Percentiles rank a stretch among this genome's conserved stretches.
Evolutionary conservation across 2,329 filamentous ascomycete genomes (phyloP).

Genomic region (Cladosporium sp.): DNA sequence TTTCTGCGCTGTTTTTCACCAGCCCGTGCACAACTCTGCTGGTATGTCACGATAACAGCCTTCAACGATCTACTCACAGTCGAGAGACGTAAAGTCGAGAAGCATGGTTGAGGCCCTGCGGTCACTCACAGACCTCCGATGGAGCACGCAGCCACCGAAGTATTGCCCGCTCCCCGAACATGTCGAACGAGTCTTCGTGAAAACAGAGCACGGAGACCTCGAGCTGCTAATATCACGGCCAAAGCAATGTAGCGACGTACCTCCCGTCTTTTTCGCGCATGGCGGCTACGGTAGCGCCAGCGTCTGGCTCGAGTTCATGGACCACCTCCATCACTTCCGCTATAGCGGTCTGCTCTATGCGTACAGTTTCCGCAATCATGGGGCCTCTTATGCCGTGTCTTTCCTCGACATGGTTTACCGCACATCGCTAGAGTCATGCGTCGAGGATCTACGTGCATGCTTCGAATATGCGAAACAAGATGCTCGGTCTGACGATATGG

Average conservation of each 20-base stretch:
- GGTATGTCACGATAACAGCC: not conserved
- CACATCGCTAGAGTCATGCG: slow-evolving; percentile 46
- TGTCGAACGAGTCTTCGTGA: slow-evolving; percentile 18
- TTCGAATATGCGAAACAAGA: slow-evolving; percentile 37
- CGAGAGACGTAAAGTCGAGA: not conserved
- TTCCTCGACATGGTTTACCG: slow-evolving; percentile 52
- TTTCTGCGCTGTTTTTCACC: not conserved
- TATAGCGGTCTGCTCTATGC: slow-evolving; percentile 53
- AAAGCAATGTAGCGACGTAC: slow-evolving; percentile 33
- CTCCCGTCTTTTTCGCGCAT: slow-evolving; percentile 52
- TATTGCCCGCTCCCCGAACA: slow-evolving; percentile 18
- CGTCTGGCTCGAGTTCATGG: slow-evolving; percentile 56
- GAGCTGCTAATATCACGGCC: slow-evolving; percentile 49
- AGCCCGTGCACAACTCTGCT: not conserved
- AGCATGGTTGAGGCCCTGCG: slow-evolving; percentile 14
- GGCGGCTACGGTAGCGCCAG: slow-evolving; percentile 57
- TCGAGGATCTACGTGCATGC: slow-evolving; percentile 47
- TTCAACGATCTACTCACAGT: not conserved
- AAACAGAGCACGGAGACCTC: slow-evolving; percentile 48
- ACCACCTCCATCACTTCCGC: slow-evolving; percentile 44
- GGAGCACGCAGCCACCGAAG: slow-evolving; percentile 17
- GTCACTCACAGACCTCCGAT: slow-evolving; percentile 16
- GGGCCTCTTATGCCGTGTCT: slow-evolving; percentile 52
- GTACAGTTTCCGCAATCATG: slow-evolving; percentile 55
- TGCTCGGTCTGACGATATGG: slow-evolving; percentile 30